These are phyloP conservation scores for Leccinellum albellum DNA, from an alignment of 768 basidiomycete genomes.

Conservation along the genomic window DNA sequence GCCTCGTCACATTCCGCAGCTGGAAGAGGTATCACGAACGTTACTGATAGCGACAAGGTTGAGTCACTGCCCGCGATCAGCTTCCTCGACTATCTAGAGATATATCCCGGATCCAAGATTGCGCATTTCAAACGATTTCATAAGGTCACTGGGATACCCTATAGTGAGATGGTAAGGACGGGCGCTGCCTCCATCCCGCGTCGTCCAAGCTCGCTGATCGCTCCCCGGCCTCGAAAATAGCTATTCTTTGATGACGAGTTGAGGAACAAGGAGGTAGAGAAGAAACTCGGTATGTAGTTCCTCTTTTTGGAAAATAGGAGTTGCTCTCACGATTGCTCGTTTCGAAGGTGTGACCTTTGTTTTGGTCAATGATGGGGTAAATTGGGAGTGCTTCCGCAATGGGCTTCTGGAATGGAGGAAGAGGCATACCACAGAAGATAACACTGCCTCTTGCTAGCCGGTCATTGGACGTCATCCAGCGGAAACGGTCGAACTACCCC, in stretches of 20 bases:
- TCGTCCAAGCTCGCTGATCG: neutral
- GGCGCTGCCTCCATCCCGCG: neutral
- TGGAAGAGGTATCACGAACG: slow-evolving; percentile 23
- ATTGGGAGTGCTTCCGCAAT: slow-evolving; percentile 58
- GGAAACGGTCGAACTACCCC: neutral
- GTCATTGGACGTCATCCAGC: neutral
- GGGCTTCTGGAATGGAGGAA: slow-evolving; percentile 72
- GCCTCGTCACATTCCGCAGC: slow-evolving; percentile 27
- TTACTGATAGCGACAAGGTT: slow-evolving; percentile 7
- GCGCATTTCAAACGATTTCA: slow-evolving; percentile 76
- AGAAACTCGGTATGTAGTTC: slow-evolving; percentile 43
- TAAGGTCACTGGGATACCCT: slow-evolving; percentile 69
- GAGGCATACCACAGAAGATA: slow-evolving; percentile 29
- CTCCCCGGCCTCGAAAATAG: slow-evolving; percentile 26
- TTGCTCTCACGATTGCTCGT: neutral
- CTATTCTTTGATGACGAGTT: slow-evolving; percentile 72
- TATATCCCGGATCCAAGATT: slow-evolving; percentile 80
- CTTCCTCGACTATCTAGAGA: slow-evolving; percentile 69
- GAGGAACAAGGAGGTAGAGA: slow-evolving; percentile 48
- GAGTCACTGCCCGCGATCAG: slow-evolving; percentile 46
- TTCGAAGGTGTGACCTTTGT: slow-evolving; percentile 73
- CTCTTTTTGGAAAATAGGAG: neutral
- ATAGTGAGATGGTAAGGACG: slow-evolving; percentile 66
- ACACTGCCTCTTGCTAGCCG: slow-evolving; percentile 7
- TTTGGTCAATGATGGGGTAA: slow-evolving; percentile 62